Evolutionary conservation across 257 asterid species (phyloP).

Genomic region (Rehmannia glutinosa): DNA sequence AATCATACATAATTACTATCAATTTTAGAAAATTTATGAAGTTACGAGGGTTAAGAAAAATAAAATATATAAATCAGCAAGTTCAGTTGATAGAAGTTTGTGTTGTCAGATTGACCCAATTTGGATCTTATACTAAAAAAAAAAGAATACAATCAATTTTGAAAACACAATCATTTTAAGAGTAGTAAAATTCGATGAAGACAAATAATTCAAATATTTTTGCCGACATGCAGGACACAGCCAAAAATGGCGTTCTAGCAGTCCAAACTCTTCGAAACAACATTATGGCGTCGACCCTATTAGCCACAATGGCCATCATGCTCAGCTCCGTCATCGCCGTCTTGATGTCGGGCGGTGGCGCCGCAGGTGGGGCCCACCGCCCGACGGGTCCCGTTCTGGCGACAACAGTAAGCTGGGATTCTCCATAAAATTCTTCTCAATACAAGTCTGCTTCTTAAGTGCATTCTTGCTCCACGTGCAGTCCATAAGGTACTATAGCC

Average conservation of each 20-base stretch:
- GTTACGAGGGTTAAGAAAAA: no score
- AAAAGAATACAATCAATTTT: no score
- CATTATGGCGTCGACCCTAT: conserved; percentile 89
- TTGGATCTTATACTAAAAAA: no score
- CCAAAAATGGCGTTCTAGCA: conserved; percentile 69
- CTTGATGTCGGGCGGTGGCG: conserved; percentile 49
- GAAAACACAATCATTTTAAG: no score
- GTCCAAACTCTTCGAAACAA: conserved; percentile 88
- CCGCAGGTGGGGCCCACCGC: conserved; percentile 12
- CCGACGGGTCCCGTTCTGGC: conserved; percentile 30
- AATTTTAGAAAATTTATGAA: no score
- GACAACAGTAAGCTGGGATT: conserved; percentile 36
- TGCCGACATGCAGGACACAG: conserved; percentile 37
- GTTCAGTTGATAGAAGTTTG: no score
- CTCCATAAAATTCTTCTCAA: conserved; percentile 63
- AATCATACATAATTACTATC: no score
- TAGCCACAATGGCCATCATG: conserved; percentile 82
- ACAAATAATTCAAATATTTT: no score
- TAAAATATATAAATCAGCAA: no score
- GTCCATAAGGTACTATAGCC: conserved; percentile 87
- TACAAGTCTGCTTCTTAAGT: conserved; percentile 64
- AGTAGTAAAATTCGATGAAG: no score
- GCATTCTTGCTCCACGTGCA: conserved; percentile 82
- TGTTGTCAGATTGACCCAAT: no score
- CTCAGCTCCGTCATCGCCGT: conserved; percentile 79